Conservation (phyloP, 1,284 basidiomycete species). For the Ganoderma sp. region DNA sequence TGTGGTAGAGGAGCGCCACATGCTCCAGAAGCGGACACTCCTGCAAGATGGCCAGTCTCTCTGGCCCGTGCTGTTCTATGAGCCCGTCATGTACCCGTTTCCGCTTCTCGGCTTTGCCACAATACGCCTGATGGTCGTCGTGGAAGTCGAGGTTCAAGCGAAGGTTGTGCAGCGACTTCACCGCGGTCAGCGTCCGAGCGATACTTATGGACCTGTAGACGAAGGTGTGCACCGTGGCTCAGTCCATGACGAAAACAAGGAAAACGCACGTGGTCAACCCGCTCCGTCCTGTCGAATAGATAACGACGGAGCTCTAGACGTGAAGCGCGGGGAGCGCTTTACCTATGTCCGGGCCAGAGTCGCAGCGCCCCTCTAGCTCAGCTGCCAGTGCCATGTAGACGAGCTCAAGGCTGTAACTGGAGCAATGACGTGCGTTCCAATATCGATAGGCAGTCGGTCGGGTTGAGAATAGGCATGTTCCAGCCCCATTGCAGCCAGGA, state of each 20-base stretch:
- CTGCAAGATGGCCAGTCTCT: neutral
- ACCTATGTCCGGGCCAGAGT: neutral
- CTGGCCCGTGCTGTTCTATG: neutral
- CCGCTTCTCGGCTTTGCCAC: neutral
- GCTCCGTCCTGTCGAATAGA: neutral
- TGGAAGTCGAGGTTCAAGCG: slow-evolving; percentile 15
- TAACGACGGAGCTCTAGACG: slow-evolving; percentile 14
- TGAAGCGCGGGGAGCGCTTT: neutral
- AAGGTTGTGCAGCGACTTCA: neutral
- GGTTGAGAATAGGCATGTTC: neutral
- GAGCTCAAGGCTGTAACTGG: slow-evolving; percentile 11
- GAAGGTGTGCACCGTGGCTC: no score
- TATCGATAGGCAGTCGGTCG: neutral
- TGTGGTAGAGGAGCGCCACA: neutral
- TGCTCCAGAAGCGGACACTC: neutral
- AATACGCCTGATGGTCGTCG: slow-evolving; percentile 9
- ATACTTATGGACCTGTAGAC: slow-evolving; percentile 1
- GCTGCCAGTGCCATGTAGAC: slow-evolving; percentile 9
- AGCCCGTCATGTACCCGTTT: no score
- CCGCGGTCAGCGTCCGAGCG: neutral
- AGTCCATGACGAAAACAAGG: neutral
- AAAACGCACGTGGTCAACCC: slow-evolving; percentile 3
- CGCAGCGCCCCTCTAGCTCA: neutral
- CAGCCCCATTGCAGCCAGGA: neutral
- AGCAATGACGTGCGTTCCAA: slow-evolving; percentile 1